A percentile compares a stretch with the other conserved stretches of the same genome.
phyloP scores from a whole-genome alignment of 2,329 filamentous ascomycete species.

The Xylaria sp. region DNA sequence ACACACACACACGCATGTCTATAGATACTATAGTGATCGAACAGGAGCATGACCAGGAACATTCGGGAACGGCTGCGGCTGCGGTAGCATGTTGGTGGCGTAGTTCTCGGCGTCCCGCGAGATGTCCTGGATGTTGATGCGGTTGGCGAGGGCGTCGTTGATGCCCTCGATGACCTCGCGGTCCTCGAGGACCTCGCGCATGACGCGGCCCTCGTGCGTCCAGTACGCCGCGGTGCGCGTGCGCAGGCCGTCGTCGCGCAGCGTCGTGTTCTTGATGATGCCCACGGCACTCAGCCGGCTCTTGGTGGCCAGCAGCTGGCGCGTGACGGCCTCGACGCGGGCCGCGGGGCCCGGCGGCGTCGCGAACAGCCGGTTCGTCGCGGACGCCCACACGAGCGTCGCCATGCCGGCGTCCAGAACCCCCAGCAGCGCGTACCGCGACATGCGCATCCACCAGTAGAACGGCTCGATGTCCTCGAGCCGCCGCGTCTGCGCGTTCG shows the following conservation, averaged over 20 bases:
- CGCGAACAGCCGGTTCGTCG: slow-evolving; percentile 82
- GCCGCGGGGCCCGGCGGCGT: slow-evolving; percentile 69
- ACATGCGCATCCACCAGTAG: slow-evolving; percentile 74
- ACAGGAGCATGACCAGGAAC: background rate
- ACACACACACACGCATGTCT: background rate
- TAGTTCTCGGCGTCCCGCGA: slow-evolving; percentile 72
- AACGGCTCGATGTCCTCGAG: slow-evolving; percentile 74
- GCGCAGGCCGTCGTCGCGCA: slow-evolving; percentile 77
- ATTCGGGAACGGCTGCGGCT: slow-evolving; percentile 6
- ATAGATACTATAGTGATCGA: slow-evolving; percentile 7
- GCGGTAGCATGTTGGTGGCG: slow-evolving; percentile 57
- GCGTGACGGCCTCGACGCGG: slow-evolving; percentile 70
- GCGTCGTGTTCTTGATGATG: slow-evolving; percentile 81
- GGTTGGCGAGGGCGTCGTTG: slow-evolving; percentile 71
- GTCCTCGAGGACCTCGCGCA: slow-evolving; percentile 81
- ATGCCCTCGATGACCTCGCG: slow-evolving; percentile 77
- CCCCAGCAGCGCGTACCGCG: slow-evolving; percentile 72
- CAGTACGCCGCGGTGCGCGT: slow-evolving; percentile 77
- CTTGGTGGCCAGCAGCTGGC: slow-evolving; percentile 67
- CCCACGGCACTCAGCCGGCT: slow-evolving; percentile 77
- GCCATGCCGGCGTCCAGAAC: slow-evolving; percentile 72
- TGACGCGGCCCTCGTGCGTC: slow-evolving; percentile 77
- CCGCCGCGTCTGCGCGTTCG: slow-evolving; percentile 70
- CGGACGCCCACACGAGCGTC: slow-evolving; percentile 75
- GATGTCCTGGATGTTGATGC: slow-evolving; percentile 71